Conservation (phyloP, 2,329 filamentous ascomycete genomes). For the Fusarium sp. region DNA sequence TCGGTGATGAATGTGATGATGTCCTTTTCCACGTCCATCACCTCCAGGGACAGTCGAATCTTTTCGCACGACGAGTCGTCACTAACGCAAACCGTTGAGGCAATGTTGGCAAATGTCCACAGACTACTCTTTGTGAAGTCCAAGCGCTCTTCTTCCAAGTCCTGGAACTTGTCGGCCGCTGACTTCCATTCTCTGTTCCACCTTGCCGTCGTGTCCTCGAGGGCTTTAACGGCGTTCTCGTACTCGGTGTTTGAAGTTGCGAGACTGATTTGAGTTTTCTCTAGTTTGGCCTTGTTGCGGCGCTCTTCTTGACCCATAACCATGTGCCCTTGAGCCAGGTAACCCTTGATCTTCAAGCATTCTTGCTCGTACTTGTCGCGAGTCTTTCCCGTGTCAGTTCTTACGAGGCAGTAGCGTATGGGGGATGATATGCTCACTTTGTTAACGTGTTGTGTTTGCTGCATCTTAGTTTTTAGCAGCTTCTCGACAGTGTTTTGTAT, state of each 20-base stretch:
- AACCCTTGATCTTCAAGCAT: conserved; percentile 97
- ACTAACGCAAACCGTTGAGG: conserved; percentile 97
- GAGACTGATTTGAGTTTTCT: conserved; percentile 98
- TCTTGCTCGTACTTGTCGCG: conserved; percentile 97
- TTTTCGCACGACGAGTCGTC: conserved; percentile 98
- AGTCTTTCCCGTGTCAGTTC: conserved; percentile 68
- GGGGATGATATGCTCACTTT: conserved; percentile 72
- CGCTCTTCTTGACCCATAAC: conserved; percentile 99
- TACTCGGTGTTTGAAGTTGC: conserved; percentile 94
- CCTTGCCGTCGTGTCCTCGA: conserved; percentile 93
- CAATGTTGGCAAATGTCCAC: conserved; percentile 98
- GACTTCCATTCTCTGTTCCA: conserved; percentile 99
- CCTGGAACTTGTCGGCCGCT: conserved; percentile 98
- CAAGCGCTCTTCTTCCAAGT: conserved; percentile 95
- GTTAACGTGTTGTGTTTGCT: conserved; percentile 92
- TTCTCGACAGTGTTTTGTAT: conserved; percentile 96
- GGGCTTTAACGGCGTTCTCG: conserved; percentile 89
- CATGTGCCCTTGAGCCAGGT: conserved; percentile 98
- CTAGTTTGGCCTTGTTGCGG: conserved; percentile 98
- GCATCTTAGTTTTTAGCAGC: conserved; percentile 90
- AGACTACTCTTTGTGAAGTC: conserved; percentile 98
- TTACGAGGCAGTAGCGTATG: neutral
- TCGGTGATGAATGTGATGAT: conserved; percentile 91
- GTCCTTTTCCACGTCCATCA: conserved; percentile 97
- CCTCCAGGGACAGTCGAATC: conserved; percentile 91